These are phyloP conservation scores for Scolecobasidium constrictum DNA, from an alignment of 2,329 filamentous ascomycete genomes.

Conservation along the genomic window DNA sequence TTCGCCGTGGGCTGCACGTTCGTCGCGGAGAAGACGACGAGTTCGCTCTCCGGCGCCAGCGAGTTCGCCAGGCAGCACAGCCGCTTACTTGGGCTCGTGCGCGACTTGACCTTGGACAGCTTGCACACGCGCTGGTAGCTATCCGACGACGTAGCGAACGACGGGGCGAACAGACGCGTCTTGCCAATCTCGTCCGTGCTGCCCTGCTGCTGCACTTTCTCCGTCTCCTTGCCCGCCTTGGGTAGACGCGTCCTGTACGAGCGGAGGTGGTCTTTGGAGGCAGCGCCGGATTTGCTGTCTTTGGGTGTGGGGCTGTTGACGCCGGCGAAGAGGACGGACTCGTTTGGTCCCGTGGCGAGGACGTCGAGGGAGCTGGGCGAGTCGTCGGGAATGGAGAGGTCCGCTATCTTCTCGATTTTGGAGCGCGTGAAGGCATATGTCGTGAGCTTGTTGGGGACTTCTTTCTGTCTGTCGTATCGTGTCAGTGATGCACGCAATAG, in stretches of 20 bases:
- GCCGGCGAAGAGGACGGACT: slow-evolving; percentile 49
- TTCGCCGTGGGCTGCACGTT: slow-evolving; percentile 37
- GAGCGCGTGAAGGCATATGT: slow-evolving; percentile 61
- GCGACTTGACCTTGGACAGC: slow-evolving; percentile 40
- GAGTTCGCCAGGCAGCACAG: slow-evolving; percentile 73
- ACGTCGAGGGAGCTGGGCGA: slow-evolving; percentile 75
- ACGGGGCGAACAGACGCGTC: slow-evolving; percentile 37
- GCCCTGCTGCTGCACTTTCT: slow-evolving; percentile 19
- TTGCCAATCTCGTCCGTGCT: slow-evolving; percentile 38
- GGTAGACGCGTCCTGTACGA: slow-evolving; percentile 55
- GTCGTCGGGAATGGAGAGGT: slow-evolving; percentile 79
- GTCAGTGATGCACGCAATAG: no score
- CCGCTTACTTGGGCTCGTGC: slow-evolving; percentile 39
- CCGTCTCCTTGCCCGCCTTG: slow-evolving; percentile 20
- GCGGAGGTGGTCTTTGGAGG: slow-evolving; percentile 55
- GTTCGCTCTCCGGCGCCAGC: slow-evolving; percentile 59
- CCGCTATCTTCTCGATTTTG: slow-evolving; percentile 51
- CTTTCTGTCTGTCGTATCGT: slow-evolving; percentile 41
- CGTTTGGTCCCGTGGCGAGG: slow-evolving; percentile 36
- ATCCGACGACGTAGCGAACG: slow-evolving; percentile 36
- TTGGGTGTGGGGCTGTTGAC: slow-evolving; percentile 73
- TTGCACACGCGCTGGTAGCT: slow-evolving; percentile 49
- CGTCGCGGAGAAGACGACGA: slow-evolving; percentile 67
- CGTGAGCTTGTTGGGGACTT: slow-evolving; percentile 41
- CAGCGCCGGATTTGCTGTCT: no score